phyloP scores from a whole-genome alignment of 2,329 filamentous ascomycete genomes.

The Chalaropsis thielavioides region DNA sequence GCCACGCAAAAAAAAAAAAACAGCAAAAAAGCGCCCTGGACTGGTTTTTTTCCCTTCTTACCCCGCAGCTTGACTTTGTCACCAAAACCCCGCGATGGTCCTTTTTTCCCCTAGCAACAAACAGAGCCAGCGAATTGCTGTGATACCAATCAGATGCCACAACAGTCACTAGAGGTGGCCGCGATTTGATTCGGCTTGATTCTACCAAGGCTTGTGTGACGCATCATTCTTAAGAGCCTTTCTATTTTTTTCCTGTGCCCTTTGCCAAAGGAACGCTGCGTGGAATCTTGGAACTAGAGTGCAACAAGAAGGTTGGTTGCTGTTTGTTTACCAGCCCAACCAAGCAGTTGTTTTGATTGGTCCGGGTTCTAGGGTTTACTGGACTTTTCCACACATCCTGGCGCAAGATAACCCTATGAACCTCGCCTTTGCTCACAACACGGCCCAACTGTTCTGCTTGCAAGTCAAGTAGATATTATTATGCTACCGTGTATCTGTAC shows the following conservation, averaged over 20 bases:
- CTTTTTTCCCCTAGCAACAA: not conserved
- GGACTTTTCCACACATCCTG: not conserved
- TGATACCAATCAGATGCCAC: not conserved
- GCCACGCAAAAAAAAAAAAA: no score
- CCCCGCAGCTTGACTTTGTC: slow-evolving; percentile 2
- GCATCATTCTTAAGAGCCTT: no score
- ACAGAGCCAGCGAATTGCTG: no score
- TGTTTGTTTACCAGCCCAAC: not conserved
- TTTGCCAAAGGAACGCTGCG: not conserved
- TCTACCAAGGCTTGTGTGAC: no score
- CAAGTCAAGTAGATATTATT: not conserved
- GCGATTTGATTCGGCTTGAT: no score
- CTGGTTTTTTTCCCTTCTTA: not conserved
- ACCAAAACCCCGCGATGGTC: not conserved
- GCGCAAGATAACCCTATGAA: not conserved
- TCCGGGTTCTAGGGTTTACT: not conserved
- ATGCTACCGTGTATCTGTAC: not conserved
- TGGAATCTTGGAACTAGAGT: not conserved
- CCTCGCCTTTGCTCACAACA: no score
- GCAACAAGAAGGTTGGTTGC: not conserved
- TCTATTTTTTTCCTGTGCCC: not conserved
- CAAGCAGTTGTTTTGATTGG: not conserved
- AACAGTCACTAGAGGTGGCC: no score
- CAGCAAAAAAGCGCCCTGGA: no score
- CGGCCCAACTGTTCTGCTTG: not conserved